Evolutionary conservation across 805 yeast species (phyloP).

Genomic region (Zygosaccharomyces lentus): DNA sequence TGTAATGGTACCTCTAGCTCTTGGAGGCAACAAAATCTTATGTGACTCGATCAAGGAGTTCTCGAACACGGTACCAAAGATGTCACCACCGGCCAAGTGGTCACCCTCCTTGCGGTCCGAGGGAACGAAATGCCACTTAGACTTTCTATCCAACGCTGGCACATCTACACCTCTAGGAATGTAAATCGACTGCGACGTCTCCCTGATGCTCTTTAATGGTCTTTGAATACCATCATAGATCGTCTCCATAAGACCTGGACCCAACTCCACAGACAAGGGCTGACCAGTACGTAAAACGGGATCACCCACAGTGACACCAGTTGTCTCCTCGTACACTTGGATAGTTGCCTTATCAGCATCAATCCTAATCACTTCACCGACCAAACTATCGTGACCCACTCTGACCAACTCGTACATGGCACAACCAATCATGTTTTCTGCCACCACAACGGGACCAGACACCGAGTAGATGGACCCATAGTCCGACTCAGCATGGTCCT

Average conservation of each 20-base stretch:
- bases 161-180: slow-evolving; percentile 98
- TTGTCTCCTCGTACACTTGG: slow-evolving; percentile 98
- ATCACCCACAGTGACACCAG: slow-evolving; percentile 98
- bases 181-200: slow-evolving; percentile 82
- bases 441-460: slow-evolving; percentile 96
- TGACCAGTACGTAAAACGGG: slow-evolving; percentile 98
- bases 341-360: slow-evolving; percentile 96
- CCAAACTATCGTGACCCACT: slow-evolving; percentile 95
- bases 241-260: slow-evolving; percentile 99
- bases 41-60: slow-evolving; percentile 90
- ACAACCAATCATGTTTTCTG: slow-evolving; percentile 99
- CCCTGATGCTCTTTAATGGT: slow-evolving; percentile 91
- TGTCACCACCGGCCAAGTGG: slow-evolving; percentile 97
- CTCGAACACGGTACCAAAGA: slow-evolving; percentile 89
- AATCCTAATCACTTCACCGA: slow-evolving; percentile 97
- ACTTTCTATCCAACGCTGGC: slow-evolving; percentile 84
- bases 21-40: slow-evolving; percentile 92
- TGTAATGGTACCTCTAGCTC: slow-evolving; percentile 96
- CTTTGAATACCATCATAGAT: slow-evolving; percentile 99
- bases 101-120: slow-evolving; percentile 76
- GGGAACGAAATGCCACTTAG: slow-evolving; percentile 84
- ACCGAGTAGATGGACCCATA: slow-evolving; percentile 91
- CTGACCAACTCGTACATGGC: slow-evolving; percentile 99
- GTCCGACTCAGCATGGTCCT: slow-evolving; percentile 66
- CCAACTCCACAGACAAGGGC: slow-evolving; percentile 97